phyloP scores from a whole-genome alignment of 441 rosid species.

The Erodium trifolium region DNA sequence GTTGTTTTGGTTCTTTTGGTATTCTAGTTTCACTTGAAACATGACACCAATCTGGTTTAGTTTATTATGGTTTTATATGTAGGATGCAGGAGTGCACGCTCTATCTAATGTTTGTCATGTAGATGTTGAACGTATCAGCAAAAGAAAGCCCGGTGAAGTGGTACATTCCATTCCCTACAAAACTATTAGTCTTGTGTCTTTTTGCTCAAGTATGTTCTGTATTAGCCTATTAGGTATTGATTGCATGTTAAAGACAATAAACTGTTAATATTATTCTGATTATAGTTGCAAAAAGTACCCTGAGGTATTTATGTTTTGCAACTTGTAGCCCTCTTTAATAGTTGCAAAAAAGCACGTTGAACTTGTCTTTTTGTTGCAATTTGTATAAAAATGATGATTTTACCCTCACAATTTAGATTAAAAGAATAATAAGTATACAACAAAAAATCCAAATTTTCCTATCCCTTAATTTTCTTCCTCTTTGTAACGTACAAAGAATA shows the following conservation, averaged over 20 bases:
- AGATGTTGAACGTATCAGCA: constrained; percentile 82
- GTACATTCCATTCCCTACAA: constrained; percentile 28
- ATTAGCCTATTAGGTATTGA: not conserved
- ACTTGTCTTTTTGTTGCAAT: too few species aligned
- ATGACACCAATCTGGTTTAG: constrained; percentile 10
- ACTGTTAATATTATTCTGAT: not conserved
- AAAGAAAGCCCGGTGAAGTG: constrained; percentile 87
- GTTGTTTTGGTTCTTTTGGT: not conserved
- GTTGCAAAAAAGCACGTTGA: too few species aligned
- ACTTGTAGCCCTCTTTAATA: too few species aligned
- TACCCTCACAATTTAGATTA: too few species aligned
- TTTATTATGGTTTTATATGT: constrained; percentile 16
- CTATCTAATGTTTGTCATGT: constrained; percentile 91
- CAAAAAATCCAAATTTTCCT: too few species aligned
- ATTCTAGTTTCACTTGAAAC: not conserved
- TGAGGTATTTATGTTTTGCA: too few species aligned
- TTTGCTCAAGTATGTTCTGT: not conserved
- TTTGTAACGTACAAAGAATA: too few species aligned
- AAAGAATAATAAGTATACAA: too few species aligned
- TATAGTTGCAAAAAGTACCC: not conserved
- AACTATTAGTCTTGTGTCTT: not conserved
- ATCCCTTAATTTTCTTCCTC: too few species aligned
- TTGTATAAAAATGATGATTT: too few species aligned
- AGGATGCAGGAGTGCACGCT: constrained; percentile 99
- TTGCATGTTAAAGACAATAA: not conserved